Base-by-base conservation (phyloP, 2,329 filamentous ascomycete species). In the Diaporthe sp. region DNA sequence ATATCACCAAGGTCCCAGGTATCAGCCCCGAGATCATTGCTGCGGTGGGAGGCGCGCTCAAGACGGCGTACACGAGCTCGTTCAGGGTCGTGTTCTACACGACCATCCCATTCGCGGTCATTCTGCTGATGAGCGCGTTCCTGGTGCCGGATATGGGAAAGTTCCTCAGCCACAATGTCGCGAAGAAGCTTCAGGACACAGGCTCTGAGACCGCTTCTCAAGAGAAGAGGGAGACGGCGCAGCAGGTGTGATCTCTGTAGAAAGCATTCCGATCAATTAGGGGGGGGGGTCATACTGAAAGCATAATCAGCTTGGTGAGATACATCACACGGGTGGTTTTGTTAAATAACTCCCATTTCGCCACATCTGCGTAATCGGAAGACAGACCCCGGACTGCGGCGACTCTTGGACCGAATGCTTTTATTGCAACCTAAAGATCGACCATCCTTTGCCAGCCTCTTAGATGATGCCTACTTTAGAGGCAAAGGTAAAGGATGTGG, bases 1-100 rank as follows among this genome's bases (percentile, higher is more conserved):
- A 82, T 67, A 78, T 83, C 71, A 80, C 80, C 1, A 73, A 74
- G 7, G 83, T 86, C 0, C 82, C 83, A 0, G 83, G 81, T 4
- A 82, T 87, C 28, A 85, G 79, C 17, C 72, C 81, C 0, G 76
- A 78, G n/a, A 81, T 87, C 55, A 77, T 81, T 39, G 79, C 74
- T 3, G 84, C 84, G 0, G 84, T 86, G 0, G 80, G 77, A 2
- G 73, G 76, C 0, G 84, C 85, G 31, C 76, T 84, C 12, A 83
- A 85, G 77, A 80, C 81, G 15, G 85, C 86, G n/a, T 87, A 88
- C 78, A 79, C 82, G 7, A 74, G 82, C n/a, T 84, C 85, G 4
- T 88, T 88, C 79, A 80, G 81, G 73, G 82, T 84, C 4, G 87
- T 89, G 1, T 89, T 86, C 55, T 83, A 82, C 75, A 79, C 80